These are phyloP conservation scores for Fusarium lateritium DNA, from an alignment of 2,329 filamentous ascomycete genomes.

Conservation along the genomic window DNA sequence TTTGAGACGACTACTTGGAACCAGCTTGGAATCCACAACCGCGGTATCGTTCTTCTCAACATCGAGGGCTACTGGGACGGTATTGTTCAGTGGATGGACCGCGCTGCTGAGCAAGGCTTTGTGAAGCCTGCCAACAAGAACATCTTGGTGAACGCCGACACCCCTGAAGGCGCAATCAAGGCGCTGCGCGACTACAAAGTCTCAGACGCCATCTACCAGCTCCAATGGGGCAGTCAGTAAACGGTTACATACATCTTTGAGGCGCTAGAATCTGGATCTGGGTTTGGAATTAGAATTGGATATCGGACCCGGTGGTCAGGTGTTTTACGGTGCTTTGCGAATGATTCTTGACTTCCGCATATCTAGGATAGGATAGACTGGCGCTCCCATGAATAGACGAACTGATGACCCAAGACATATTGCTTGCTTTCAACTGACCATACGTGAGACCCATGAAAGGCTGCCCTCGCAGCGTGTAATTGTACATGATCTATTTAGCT, in stretches of 20 bases:
- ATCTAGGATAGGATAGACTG: constrained; percentile 40
- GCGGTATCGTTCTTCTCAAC: constrained; percentile 86
- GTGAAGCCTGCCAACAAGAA: constrained; percentile 77
- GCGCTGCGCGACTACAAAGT: constrained; percentile 81
- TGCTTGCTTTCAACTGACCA: constrained; percentile 20
- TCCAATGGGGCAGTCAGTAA: constrained; percentile 84
- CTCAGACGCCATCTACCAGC: constrained; percentile 80
- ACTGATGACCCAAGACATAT: constrained; percentile 38
- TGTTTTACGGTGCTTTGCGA: constrained; percentile 38
- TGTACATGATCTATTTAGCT: constrained; percentile 56
- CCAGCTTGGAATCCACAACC: constrained; percentile 91
- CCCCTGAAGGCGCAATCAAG: constrained; percentile 79
- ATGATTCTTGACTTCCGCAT: constrained; percentile 25
- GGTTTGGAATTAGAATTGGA: constrained; percentile 9
- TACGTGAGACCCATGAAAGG: constrained; percentile 47
- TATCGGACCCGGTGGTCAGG: constrained; percentile 23
- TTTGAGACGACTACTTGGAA: constrained; percentile 96
- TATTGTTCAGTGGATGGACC: constrained; percentile 84
- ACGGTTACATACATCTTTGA: constrained; percentile 2
- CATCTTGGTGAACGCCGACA: constrained; percentile 84
- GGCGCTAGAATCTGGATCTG: constrained; percentile 26
- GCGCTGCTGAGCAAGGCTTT: constrained; percentile 82
- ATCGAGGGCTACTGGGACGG: constrained; percentile 94
- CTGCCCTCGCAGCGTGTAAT: constrained; percentile 52
- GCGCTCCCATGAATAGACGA: constrained; percentile 44